Conservation (phyloP, 1,284 basidiomycete species). For the Microbotryomycetes sp. region DNA sequence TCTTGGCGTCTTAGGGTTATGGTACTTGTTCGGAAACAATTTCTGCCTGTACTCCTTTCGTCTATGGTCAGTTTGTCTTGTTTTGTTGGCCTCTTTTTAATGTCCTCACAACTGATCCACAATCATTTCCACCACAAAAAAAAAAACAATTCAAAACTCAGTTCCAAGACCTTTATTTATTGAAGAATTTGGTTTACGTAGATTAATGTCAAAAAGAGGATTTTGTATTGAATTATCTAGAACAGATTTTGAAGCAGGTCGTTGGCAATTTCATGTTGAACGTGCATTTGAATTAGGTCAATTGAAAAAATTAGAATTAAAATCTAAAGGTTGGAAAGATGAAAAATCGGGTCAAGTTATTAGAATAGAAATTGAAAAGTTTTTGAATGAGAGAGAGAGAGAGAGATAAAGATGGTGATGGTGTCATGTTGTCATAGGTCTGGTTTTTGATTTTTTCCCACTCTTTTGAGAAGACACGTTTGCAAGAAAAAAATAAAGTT, state of each 20-base stretch:
- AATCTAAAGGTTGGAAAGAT: constrained; percentile 15
- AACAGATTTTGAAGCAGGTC: constrained; percentile 28
- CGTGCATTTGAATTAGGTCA: constrained; percentile 23
- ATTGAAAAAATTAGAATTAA: constrained; percentile 15
- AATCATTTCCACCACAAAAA: neutral
- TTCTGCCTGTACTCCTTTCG: constrained; percentile 30
- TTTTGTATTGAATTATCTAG: constrained; percentile 21
- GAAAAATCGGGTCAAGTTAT: constrained; percentile 23
- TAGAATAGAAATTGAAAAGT: constrained; percentile 24
- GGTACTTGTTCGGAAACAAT: constrained; percentile 40
- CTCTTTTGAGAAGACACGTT: no score
- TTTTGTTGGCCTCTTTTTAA: neutral
- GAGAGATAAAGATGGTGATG: neutral
- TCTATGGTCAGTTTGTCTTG: constrained; percentile 28
- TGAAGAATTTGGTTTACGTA: constrained; percentile 65
- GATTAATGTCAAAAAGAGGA: constrained; percentile 49
- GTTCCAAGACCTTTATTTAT: constrained; percentile 69
- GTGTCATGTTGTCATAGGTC: no score
- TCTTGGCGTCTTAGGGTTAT: constrained; percentile 31
- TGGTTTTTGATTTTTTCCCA: no score
- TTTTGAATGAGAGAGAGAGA: constrained; percentile 1
- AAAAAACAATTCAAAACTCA: constrained; percentile 35
- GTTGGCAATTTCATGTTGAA: constrained; percentile 27
- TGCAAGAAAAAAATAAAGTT: no score
- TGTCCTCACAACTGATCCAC: neutral